These are phyloP conservation scores for Dimocarpus longan DNA, from an alignment of 345 rosid species.

Conservation along the genomic window DNA sequence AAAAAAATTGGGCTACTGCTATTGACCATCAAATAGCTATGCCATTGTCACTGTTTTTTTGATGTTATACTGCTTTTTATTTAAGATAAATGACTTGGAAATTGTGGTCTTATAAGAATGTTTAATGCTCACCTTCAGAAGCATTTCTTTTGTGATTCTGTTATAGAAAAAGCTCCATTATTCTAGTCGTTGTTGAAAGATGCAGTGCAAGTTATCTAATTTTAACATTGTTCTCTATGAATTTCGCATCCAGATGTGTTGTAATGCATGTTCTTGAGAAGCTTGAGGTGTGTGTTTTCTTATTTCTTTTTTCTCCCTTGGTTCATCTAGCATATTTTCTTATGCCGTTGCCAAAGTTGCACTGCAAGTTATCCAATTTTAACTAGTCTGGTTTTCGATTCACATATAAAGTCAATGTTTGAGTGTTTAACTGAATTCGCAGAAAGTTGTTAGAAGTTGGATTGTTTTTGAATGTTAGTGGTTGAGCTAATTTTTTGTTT, in stretches of 20 bases:
- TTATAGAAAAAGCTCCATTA: neutral
- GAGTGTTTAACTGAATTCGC: too few relatives aligned
- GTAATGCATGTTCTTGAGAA: conserved; percentile 95
- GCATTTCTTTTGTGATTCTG: neutral
- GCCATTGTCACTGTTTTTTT: neutral
- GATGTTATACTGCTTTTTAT: neutral
- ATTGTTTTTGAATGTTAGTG: neutral
- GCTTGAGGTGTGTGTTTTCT: conserved; percentile 62
- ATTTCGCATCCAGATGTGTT: conserved; percentile 59
- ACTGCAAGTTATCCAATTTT: neutral
- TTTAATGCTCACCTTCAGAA: neutral
- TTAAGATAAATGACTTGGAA: neutral
- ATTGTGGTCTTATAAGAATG: conserved; percentile 7
- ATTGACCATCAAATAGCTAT: neutral
- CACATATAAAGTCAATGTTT: too few relatives aligned
- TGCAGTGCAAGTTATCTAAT: conserved; percentile 10
- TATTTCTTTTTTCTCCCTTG: neutral
- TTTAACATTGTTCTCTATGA: conserved; percentile 13
- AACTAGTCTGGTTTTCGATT: neutral
- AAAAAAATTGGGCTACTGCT: too few relatives aligned
- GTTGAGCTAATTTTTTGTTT: neutral
- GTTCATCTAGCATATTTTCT: too few relatives aligned
- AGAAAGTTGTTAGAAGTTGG: neutral
- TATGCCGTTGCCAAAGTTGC: too few relatives aligned
- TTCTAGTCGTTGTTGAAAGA: neutral